Conservation (phyloP, 805 yeast species). For the Schizosaccharomyces japonicus region DNA sequence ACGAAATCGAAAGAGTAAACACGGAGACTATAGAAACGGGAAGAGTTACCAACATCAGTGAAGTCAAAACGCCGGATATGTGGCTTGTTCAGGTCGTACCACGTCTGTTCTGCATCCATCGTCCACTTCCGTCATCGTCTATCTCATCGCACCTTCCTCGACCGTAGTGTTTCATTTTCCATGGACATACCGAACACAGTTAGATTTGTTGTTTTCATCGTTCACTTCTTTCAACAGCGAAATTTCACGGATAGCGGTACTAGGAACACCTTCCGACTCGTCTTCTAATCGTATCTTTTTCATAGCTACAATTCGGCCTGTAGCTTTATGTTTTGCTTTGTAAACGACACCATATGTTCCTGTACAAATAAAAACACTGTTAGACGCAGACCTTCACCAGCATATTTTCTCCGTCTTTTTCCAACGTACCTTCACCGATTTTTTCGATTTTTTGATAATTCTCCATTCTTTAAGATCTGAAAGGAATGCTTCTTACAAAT, state of each 20-base stretch:
- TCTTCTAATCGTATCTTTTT: conserved; percentile 88
- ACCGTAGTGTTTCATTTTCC: not conserved
- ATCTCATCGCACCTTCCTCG: not conserved
- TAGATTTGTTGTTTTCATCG: conserved; percentile 73
- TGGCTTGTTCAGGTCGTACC: too few species aligned
- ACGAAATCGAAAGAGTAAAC: not conserved
- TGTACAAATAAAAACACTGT: conserved; percentile 8
- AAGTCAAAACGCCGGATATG: too few species aligned
- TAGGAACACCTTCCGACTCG: conserved; percentile 95
- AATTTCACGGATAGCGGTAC: conserved; percentile 91
- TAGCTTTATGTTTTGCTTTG: conserved; percentile 67
- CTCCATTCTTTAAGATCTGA: conserved; percentile 60
- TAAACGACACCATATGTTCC: conserved; percentile 95
- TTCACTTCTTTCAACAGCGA: conserved; percentile 80
- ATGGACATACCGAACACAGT: conserved; percentile 2
- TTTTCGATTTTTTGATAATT: conserved; percentile 81
- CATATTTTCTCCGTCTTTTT: too few species aligned
- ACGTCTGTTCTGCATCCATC: too few species aligned
- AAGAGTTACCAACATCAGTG: too few species aligned
- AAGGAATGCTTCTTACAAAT: conserved; percentile 1
- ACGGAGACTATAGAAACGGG: too few species aligned
- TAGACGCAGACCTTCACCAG: not conserved
- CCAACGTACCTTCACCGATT: conserved; percentile 65
- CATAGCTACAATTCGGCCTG: conserved; percentile 75
- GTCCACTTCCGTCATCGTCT: too few species aligned